Evolutionary conservation across 164 flowering plant genomes (phyloP).

Genomic region (Vitis amurensis): DNA sequence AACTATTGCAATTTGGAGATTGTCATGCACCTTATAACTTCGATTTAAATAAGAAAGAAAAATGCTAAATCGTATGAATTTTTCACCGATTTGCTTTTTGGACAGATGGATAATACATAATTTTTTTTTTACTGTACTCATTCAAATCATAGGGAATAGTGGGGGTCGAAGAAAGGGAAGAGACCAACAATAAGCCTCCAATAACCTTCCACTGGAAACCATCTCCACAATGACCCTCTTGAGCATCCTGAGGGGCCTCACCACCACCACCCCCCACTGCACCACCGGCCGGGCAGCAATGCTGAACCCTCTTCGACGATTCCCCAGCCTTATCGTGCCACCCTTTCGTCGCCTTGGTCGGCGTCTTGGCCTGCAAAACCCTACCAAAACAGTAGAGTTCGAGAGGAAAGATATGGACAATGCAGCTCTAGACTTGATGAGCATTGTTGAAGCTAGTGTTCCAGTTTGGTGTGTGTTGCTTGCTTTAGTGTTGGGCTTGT

Average conservation of each 20-base stretch:
- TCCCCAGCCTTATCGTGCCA: constrained; percentile 48
- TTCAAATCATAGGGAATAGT: constrained; percentile 31
- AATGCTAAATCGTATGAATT: too few species aligned
- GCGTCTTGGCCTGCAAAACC: constrained; percentile 32
- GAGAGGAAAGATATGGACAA: constrained; percentile 22
- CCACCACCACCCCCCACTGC: constrained; percentile 38
- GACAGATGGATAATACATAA: too few species aligned
- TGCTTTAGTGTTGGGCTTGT: too few species aligned
- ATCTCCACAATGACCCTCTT: constrained; percentile 38
- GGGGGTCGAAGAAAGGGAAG: constrained; percentile 44
- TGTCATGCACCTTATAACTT: too few species aligned
- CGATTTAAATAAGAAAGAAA: too few species aligned
- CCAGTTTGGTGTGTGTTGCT: too few species aligned
- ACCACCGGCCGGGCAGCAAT: constrained; percentile 34
- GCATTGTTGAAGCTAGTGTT: too few species aligned
- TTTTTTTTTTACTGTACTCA: too few species aligned
- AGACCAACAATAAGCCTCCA: constrained; percentile 33
- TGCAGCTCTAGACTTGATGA: constrained; percentile 1
- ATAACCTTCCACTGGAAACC: constrained; percentile 25
- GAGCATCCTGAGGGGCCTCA: constrained; percentile 27
- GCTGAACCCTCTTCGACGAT: constrained; percentile 37
- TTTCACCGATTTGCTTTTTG: too few species aligned
- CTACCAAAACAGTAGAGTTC: constrained; percentile 27
- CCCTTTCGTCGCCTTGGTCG: constrained; percentile 31
- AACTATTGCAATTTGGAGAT: too few species aligned